phyloP scores from a whole-genome alignment of 1,284 basidiomycete species.

The Microbotryum saponariae region DNA sequence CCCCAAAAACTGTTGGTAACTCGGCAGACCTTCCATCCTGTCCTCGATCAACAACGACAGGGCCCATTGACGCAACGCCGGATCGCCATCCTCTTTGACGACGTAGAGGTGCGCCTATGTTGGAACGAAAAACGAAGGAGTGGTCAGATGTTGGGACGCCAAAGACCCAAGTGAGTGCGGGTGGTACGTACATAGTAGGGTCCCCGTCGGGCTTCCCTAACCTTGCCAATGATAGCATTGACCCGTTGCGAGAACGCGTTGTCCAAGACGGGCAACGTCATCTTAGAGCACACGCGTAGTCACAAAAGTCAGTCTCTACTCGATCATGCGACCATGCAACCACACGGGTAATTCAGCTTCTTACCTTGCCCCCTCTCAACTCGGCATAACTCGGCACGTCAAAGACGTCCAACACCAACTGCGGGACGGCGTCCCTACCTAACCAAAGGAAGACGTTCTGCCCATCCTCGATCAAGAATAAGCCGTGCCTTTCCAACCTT shows the following conservation, averaged over 20 bases:
- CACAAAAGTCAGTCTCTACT: slow-evolving; percentile 25
- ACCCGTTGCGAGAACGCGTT: slow-evolving; percentile 90
- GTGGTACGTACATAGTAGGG: slow-evolving; percentile 53
- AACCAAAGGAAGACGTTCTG: slow-evolving; percentile 98
- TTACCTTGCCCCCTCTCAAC: slow-evolving; percentile 82
- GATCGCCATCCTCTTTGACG: slow-evolving; percentile 97
- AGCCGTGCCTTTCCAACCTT: slow-evolving; percentile 84
- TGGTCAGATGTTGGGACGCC: neutral
- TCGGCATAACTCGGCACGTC: slow-evolving; percentile 79
- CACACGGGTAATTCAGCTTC: slow-evolving; percentile 22
- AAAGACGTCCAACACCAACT: slow-evolving; percentile 90
- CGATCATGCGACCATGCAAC: neutral
- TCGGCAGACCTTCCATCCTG: slow-evolving; percentile 85
- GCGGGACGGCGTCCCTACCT: slow-evolving; percentile 90
- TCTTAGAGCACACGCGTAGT: slow-evolving; percentile 46
- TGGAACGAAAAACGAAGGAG: neutral
- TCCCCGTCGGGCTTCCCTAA: slow-evolving; percentile 73
- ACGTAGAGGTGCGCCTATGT: slow-evolving; percentile 79
- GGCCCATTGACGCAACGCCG: slow-evolving; percentile 86
- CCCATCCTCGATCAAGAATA: slow-evolving; percentile 95
- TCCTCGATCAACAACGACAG: slow-evolving; percentile 91
- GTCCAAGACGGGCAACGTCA: slow-evolving; percentile 76
- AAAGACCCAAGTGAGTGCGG: slow-evolving; percentile 36
- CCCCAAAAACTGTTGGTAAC: slow-evolving; percentile 85
- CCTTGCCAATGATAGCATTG: slow-evolving; percentile 87